Evolutionary conservation across 495 filamentous ascomycete species (phyloP).

Genomic region (Hypoxylon lienhwacheense): DNA sequence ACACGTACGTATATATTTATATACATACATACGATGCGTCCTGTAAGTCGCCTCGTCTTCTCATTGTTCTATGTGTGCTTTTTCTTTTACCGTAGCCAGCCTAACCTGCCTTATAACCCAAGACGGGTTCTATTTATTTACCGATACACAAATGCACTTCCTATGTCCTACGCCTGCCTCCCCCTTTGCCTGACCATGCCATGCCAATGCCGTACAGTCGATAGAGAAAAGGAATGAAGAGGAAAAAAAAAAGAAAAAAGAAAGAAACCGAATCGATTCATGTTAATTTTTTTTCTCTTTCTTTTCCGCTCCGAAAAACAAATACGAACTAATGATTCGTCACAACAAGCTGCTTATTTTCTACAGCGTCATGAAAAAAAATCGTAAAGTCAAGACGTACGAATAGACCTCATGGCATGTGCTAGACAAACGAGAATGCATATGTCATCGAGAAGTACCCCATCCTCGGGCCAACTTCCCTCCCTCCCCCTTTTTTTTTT

Average conservation of each 20-base stretch:
- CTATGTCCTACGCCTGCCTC: slow-evolving; percentile 26
- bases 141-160: slow-evolving; percentile 36
- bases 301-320: slow-evolving; percentile 12
- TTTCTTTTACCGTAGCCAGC: slow-evolving; percentile 20
- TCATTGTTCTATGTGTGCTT: slow-evolving; percentile 20
- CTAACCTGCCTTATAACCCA: slow-evolving; percentile 20
- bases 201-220: slow-evolving; percentile 30
- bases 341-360: slow-evolving; percentile 21
- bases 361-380: slow-evolving; percentile 14
- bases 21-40: too few species aligned
- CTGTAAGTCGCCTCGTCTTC: slow-evolving; percentile 19
- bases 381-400: slow-evolving; percentile 24
- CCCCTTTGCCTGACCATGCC: slow-evolving; percentile 25
- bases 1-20: too few species aligned
- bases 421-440: slow-evolving; percentile 34
- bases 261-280: slow-evolving; percentile 17
- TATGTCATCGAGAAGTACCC: slow-evolving; percentile 28
- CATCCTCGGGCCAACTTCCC: slow-evolving; percentile 1
- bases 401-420: slow-evolving; percentile 15
- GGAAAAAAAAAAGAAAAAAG: slow-evolving; percentile 9
- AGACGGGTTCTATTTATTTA: slow-evolving; percentile 32
- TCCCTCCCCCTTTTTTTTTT: slow-evolving; percentile 12
- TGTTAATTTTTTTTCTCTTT: too few species aligned
- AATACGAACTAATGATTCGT: slow-evolving; percentile 25
- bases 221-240: slow-evolving; percentile 9